Evolutionary conservation across 2,329 filamentous ascomycete species (phyloP), one percentile per base, ranked within the genome.

Genomic region (Peltaster fructicola): DNA sequence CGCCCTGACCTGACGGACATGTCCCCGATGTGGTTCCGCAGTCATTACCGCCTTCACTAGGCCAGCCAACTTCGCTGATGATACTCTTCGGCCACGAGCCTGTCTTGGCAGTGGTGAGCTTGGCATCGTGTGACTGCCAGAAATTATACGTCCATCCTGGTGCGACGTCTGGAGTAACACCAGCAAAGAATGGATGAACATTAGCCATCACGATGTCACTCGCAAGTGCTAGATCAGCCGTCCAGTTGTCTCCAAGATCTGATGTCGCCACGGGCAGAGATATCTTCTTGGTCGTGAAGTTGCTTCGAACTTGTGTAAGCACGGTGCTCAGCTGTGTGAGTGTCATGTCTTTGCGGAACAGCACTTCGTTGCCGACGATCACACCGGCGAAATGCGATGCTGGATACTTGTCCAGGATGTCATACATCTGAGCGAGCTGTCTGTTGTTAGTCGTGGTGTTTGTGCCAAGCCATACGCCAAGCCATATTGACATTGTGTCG

Each of bases 181-280:
- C 85, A 0, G 73, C 77, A 45, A 95, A 95, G 62, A 95, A 93
- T 0, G 88, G 85, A 47, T 95, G 88, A 27, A 95, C 79, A 46
- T 95, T 95, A 38, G 80, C 76, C 84, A 95, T 93, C 51, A 95
- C 72, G 41, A 79, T 73, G 50, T 95, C 84, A 20, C 80, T 77
- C 25, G 69, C 61, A 4, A 54, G 39, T 0, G 76, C 77, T 10
- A 95, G 65, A 2, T 61, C 57, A 0, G 61, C 43, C 3, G 70
- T 74, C 85, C 85, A 95, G 41, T 85, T 76, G 41, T 88, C 74
- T 14, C 85, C 85, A 0, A 95, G 62, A 47, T 95, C 85, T 0
- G 78, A 82, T 0, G 81, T 91, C 1, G 82, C 79, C 8, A 95
- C 68, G 0, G 78, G 78, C 7, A 95, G 58, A 23, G 68, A 54